Percentiles rank a stretch among this genome's conserved stretches.
These are phyloP conservation scores for Hibiscus mutabilis DNA, from an alignment of 345 rosid species.

Conservation along the genomic window DNA sequence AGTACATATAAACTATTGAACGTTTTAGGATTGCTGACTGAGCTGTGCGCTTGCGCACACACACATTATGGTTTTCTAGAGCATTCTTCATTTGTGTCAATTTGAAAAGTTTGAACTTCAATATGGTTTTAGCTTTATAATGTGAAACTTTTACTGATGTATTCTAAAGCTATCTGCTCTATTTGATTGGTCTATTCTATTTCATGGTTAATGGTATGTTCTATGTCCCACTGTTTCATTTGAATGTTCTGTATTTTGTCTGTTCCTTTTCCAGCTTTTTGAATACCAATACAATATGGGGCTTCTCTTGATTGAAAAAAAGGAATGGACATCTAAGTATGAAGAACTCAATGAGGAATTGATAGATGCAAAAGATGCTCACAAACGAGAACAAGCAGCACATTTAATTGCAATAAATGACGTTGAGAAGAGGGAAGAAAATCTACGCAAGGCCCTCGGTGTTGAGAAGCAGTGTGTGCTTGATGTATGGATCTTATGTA, in stretches of 20 bases:
- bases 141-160: too few species aligned
- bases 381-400: slow-evolving; percentile 66
- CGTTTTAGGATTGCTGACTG: too few species aligned
- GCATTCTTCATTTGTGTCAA: too few species aligned
- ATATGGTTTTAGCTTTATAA: too few species aligned
- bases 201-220: background rate
- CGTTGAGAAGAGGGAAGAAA: slow-evolving; percentile 79
- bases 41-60: too few species aligned
- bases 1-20: too few species aligned
- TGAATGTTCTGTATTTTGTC: slow-evolving; percentile 2
- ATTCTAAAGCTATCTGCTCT: background rate
- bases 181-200: background rate
- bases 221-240: slow-evolving; percentile 11
- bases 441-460: slow-evolving; percentile 81
- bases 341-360: slow-evolving; percentile 58
- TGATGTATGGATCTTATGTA: slow-evolving; percentile 52
- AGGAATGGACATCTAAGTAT: slow-evolving; percentile 65
- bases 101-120: too few species aligned
- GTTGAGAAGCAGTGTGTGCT: slow-evolving; percentile 84
- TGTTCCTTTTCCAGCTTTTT: slow-evolving; percentile 83
- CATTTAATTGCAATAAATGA: slow-evolving; percentile 62
- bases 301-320: slow-evolving; percentile 84
- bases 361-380: slow-evolving; percentile 52
- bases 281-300: slow-evolving; percentile 95
- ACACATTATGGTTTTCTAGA: too few species aligned